Base-by-base conservation (phyloP, 257 asterid species). In the Ballota nigra region DNA sequence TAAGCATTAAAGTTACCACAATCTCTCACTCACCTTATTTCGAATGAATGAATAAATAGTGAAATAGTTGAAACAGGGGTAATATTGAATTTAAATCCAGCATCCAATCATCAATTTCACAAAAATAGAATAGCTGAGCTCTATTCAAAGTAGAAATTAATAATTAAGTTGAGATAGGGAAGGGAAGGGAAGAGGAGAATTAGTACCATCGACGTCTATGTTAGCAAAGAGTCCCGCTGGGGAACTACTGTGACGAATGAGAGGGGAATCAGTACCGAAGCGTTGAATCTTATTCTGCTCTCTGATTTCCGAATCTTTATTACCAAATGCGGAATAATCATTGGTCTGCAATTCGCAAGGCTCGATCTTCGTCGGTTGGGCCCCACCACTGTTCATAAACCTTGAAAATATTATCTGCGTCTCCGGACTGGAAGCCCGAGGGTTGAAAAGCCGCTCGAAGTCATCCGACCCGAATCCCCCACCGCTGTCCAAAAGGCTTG, bases 221-320 rank as follows among this genome's bases (percentile, higher is more conserved):
- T 76, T 68, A 43, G 80, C 83, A 51, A 89, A 88, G n/a, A 88
- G 77, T 40, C 97, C 98, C 34, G 96, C 96, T 4, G 98, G 98
- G 0, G 92, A 90, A 22, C 97, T 92, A 69, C 86, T 90, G 62
- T 89, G 92, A 3, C 96, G 94, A 52, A 81, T 73, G 70, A 92
- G 92, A 23, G 12, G 16, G 5, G 28, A 57, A 57, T 57, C 79
- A 8, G 63, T 74, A 8, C 72, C 85, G 16, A 75, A 71, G 45
- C 51, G 59, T 53, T 73, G 89, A 68, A 75, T 82, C 79, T 85
- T 88, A 69, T 36, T 19, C 68, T 75, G 82, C 38, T 64, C 34
- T 15, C 56, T 49, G 5, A 16, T 49, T 5, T 49, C 57, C 10
- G 34, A 29, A 29, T 29, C 45, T 8, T 10, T 38, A 1, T 8